A percentile compares a stretch with the other conserved stretches of the same genome.
Evolutionary conservation across 2,329 filamentous ascomycete species (phyloP).

Genomic region (Alternaria arborescens): DNA sequence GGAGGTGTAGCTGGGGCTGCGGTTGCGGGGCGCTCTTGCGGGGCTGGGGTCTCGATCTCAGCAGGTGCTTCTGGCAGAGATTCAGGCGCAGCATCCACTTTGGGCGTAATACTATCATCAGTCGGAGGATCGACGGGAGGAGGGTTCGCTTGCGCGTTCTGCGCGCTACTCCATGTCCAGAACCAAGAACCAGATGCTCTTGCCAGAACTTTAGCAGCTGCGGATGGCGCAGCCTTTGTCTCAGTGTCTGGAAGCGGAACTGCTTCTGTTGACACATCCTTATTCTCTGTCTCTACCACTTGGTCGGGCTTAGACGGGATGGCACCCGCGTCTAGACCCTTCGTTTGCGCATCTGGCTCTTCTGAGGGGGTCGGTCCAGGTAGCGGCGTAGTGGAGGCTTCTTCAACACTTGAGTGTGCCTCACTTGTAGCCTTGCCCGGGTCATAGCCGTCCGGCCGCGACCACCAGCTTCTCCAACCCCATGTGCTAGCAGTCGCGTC

Average conservation of each 20-base stretch:
- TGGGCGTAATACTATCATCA: slow-evolving; percentile 10
- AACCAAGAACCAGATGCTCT: slow-evolving; percentile 56
- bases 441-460: slow-evolving; percentile 59
- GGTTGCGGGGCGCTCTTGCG: slow-evolving; percentile 8
- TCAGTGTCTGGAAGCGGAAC: slow-evolving; percentile 17
- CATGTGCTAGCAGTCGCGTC: slow-evolving; percentile 31
- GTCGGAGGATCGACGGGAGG: slow-evolving; percentile 26
- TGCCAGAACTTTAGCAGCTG: slow-evolving; percentile 18
- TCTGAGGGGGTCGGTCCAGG: slow-evolving; percentile 50
- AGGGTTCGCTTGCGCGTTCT: slow-evolving; percentile 51
- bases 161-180: slow-evolving; percentile 58
- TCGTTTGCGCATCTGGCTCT: slow-evolving; percentile 38
- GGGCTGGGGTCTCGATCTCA: slow-evolving; percentile 3
- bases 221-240: slow-evolving; percentile 24
- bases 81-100: slow-evolving; percentile 21
- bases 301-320: slow-evolving; percentile 2
- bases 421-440: slow-evolving; percentile 42
- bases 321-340: slow-evolving; percentile 32
- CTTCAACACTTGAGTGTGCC: slow-evolving; percentile 38
- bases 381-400: slow-evolving; percentile 53
- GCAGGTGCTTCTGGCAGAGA: neutral
- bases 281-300: slow-evolving; percentile 29
- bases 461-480: slow-evolving; percentile 61
- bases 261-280: slow-evolving; percentile 24
- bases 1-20: slow-evolving; percentile 17